phyloP scores from a whole-genome alignment of 768 basidiomycete species.

The Saitozyma podzolica region DNA sequence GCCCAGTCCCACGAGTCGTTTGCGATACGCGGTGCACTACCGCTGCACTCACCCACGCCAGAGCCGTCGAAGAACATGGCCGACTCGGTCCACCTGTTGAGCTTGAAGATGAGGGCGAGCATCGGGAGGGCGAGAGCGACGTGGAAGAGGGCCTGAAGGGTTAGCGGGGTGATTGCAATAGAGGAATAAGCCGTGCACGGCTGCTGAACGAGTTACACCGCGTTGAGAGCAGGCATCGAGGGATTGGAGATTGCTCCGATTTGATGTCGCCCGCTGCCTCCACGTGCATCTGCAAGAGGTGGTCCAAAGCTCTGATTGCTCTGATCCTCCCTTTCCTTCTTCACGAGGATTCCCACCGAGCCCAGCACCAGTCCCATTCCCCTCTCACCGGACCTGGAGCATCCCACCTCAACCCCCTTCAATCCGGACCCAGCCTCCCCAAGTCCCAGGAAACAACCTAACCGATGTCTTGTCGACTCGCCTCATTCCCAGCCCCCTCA shows the following conservation, averaged over 20 bases:
- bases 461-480: not conserved
- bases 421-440: too few relatives aligned
- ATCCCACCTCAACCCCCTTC: too few relatives aligned
- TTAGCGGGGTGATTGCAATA: constrained; percentile 1
- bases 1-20: not conserved
- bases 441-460: not conserved
- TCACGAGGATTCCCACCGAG: too few relatives aligned
- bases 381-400: too few relatives aligned
- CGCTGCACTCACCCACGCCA: constrained; percentile 65
- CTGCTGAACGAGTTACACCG: too few relatives aligned
- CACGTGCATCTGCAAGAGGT: too few relatives aligned
- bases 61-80: constrained; percentile 95
- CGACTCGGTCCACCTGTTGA: constrained; percentile 85
- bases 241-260: too few relatives aligned
- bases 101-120: constrained; percentile 71
- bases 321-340: too few relatives aligned
- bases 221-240: too few relatives aligned
- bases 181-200: not conserved
- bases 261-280: too few relatives aligned
- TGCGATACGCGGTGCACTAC: not conserved
- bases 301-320: too few relatives aligned
- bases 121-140: constrained; percentile 78
- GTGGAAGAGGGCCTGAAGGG: constrained; percentile 74
- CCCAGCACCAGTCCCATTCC: too few relatives aligned
- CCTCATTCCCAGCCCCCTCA: not conserved